Conservation (phyloP, 371 early-diverging fungal genomes). For the Encephalitozoon intestinalis region DNA sequence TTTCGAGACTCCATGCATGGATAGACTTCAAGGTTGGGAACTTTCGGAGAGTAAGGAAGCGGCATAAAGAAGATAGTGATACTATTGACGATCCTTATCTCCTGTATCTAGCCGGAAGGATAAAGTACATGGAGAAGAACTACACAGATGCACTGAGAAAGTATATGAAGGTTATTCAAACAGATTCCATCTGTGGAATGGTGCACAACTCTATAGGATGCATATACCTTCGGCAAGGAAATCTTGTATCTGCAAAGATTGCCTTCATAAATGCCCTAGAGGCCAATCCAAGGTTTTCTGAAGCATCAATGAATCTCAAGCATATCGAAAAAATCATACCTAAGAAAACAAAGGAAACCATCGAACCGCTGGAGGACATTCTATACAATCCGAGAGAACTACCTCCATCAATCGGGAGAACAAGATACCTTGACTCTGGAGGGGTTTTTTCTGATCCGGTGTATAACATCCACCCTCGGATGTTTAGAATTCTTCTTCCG, state of each 20-base stretch:
- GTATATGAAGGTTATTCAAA: neutral
- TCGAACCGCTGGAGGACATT: too few relatives aligned
- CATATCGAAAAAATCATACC: neutral
- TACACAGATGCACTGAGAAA: neutral
- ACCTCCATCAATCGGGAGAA: neutral
- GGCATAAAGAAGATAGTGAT: neutral
- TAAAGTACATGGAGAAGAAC: neutral
- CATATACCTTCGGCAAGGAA: neutral
- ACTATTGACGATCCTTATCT: neutral
- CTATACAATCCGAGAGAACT: neutral
- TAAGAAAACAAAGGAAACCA: neutral
- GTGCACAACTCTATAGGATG: neutral
- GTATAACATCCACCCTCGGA: neutral
- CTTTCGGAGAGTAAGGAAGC: neutral
- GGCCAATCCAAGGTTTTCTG: neutral
- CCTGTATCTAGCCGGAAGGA: neutral
- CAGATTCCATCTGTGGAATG: neutral
- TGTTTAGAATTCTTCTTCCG: neutral
- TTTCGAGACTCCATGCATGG: conserved; percentile 6
- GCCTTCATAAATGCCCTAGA: neutral
- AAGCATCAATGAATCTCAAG: neutral
- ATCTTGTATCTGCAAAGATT: neutral
- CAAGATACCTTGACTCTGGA: neutral
- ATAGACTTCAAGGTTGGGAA: neutral
- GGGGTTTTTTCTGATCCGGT: neutral